Conservation (phyloP, 352 stramenopile species). For the Pythium guiyangense region DNA sequence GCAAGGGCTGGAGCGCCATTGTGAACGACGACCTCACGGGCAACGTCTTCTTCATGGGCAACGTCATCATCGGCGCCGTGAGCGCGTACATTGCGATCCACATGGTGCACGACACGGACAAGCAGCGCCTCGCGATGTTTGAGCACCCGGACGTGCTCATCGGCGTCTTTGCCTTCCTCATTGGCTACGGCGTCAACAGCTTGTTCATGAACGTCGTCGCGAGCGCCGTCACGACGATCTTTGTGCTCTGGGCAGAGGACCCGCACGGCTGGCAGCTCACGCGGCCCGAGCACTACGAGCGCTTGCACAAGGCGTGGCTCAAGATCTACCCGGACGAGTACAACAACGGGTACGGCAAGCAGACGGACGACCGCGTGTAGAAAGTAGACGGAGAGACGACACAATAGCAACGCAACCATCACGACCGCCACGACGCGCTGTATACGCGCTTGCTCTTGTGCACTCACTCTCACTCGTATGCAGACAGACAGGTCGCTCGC, state of each 20-base stretch:
- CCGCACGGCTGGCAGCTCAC: slow-evolving; percentile 71
- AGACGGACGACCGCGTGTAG: slow-evolving; percentile 22
- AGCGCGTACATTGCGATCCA: slow-evolving; percentile 62
- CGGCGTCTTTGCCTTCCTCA: slow-evolving; percentile 65
- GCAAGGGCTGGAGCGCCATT: slow-evolving; percentile 84
- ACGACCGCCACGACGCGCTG: too few species aligned
- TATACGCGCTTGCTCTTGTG: too few species aligned
- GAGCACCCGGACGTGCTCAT: slow-evolving; percentile 60
- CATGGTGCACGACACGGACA: slow-evolving; percentile 46
- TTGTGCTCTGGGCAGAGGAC: slow-evolving; percentile 83
- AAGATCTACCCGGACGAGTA: slow-evolving; percentile 83
- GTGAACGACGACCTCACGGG: slow-evolving; percentile 87
- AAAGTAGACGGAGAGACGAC: too few species aligned
- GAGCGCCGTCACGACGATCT: slow-evolving; percentile 76
- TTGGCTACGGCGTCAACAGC: slow-evolving; percentile 72
- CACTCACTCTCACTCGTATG: too few species aligned
- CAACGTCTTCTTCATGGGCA: slow-evolving; percentile 83
- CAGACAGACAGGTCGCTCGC: too few species aligned
- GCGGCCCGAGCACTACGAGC: slow-evolving; percentile 62
- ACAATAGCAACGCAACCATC: too few species aligned
- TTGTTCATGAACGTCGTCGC: slow-evolving; percentile 72
- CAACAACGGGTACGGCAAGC: slow-evolving; percentile 78
- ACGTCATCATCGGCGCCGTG: slow-evolving; percentile 63
- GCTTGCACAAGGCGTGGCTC: slow-evolving; percentile 69
- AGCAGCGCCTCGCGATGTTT: slow-evolving; percentile 52